Conservation (phyloP, 1,284 basidiomycete genomes). For the Blastosporella zonata region DNA sequence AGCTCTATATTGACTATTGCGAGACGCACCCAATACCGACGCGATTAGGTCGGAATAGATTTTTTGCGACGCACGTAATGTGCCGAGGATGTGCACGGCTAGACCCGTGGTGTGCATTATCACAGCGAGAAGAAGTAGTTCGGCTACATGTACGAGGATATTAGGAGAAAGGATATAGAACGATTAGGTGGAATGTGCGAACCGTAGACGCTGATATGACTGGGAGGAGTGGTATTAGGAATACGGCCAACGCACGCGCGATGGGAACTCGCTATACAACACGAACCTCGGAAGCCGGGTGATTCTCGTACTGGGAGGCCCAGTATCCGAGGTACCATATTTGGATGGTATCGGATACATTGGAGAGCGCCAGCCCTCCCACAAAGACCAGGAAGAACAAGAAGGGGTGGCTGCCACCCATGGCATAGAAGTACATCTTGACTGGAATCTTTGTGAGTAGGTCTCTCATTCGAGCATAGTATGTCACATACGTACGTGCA, state of each 20-base stretch:
- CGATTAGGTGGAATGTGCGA: not conserved
- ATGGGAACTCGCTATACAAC: conserved; percentile 34
- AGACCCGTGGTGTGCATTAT: conserved; percentile 28
- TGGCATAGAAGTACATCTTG: conserved; percentile 32
- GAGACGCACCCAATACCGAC: conserved; percentile 41
- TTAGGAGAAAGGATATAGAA: not conserved
- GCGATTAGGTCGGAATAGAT: conserved; percentile 55
- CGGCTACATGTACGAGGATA: conserved; percentile 6
- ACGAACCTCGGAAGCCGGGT: conserved; percentile 32
- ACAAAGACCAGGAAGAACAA: conserved; percentile 38
- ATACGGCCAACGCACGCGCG: not conserved
- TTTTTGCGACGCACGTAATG: conserved; percentile 50
- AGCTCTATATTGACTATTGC: not conserved
- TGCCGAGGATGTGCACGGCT: conserved; percentile 33
- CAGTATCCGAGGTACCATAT: conserved; percentile 59
- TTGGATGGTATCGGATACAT: conserved; percentile 36
- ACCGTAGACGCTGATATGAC: conserved; percentile 46
- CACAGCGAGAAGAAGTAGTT: conserved; percentile 32
- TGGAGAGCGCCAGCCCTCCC: conserved; percentile 24
- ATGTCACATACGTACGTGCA: conserved; percentile 23
- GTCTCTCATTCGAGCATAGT: not conserved
- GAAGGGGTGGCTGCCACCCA: conserved; percentile 37
- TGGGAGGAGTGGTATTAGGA: conserved; percentile 14
- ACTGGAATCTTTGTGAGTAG: conserved; percentile 18
- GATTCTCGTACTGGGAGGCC: conserved; percentile 48